phyloP scores from a whole-genome alignment of 129 eudicot genomes.

The Logfia minima region DNA sequence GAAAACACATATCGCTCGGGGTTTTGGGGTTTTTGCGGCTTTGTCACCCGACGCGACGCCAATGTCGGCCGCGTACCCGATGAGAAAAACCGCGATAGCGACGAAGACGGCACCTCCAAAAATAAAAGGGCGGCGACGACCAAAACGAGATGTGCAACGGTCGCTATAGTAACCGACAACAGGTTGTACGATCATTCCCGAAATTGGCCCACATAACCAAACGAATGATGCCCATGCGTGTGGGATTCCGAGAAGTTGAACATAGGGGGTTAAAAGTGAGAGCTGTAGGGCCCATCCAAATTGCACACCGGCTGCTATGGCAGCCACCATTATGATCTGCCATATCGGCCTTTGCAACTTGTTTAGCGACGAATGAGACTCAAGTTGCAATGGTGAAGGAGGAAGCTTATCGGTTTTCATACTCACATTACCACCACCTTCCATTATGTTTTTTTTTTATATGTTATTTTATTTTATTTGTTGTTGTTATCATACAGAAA shows the following conservation, averaged over 20 bases:
- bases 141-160: constrained; percentile 62
- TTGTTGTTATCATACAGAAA: not conserved
- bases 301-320: constrained; percentile 90
- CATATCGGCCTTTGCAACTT: constrained; percentile 34
- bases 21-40: constrained; percentile 35
- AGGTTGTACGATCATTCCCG: constrained; percentile 92
- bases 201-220: constrained; percentile 95
- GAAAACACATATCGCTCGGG: constrained; percentile 67
- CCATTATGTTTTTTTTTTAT: not conserved
- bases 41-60: constrained; percentile 72
- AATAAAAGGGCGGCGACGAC: constrained; percentile 88
- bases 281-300: constrained; percentile 98
- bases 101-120: constrained; percentile 70
- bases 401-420: constrained; percentile 24
- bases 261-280: constrained; percentile 82
- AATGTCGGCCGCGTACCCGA: constrained; percentile 90
- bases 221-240: constrained; percentile 73
- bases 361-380: not conserved
- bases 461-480: not conserved
- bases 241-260: constrained; percentile 77
- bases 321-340: constrained; percentile 56
- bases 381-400: not conserved
- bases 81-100: constrained; percentile 66
- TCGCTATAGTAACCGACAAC: constrained; percentile 83
- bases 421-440: not conserved